These are phyloP conservation scores for Closterium sp. DNA, from an alignment of 139 green algal species.

Conservation along the genomic window DNA sequence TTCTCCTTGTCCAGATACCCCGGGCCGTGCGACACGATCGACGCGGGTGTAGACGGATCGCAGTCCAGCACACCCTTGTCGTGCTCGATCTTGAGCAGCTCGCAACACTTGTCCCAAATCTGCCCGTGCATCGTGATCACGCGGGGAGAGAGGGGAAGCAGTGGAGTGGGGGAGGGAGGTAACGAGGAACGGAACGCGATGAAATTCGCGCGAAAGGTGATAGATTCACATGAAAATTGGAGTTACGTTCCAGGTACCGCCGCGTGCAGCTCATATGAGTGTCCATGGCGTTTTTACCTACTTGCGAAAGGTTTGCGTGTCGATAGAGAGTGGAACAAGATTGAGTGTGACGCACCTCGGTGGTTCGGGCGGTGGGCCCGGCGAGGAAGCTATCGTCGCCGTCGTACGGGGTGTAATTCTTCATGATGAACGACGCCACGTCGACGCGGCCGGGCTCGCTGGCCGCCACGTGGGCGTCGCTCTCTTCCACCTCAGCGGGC, in stretches of 20 bases:
- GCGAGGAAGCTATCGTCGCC: conserved; percentile 64
- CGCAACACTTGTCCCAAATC: conserved; percentile 58
- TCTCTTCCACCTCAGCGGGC: not conserved
- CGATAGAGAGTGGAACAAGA: not conserved
- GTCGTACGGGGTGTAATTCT: conserved; percentile 61
- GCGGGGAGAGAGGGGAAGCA: too few relatives aligned
- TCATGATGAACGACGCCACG: conserved; percentile 50
- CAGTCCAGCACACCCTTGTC: conserved; percentile 58
- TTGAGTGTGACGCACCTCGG: not conserved
- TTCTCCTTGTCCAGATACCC: conserved; percentile 69
- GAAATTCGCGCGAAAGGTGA: too few relatives aligned
- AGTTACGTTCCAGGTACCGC: too few relatives aligned
- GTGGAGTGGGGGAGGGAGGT: too few relatives aligned
- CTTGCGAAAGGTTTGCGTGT: too few relatives aligned
- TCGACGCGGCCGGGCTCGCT: conserved; percentile 2
- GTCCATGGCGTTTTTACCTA: too few relatives aligned
- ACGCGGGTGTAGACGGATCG: conserved; percentile 63
- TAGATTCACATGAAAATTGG: too few relatives aligned
- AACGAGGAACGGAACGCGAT: not conserved
- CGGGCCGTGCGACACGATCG: conserved; percentile 61
- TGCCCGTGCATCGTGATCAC: not conserved
- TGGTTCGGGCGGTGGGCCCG: conserved; percentile 53
- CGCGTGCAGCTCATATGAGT: too few relatives aligned
- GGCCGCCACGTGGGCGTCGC: not conserved
- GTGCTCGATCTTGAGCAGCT: conserved; percentile 56